A percentile compares a stretch with the other conserved stretches of the same genome.
Evolutionary conservation across 345 rosid species (phyloP).

Genomic region (Durio zibethinus): DNA sequence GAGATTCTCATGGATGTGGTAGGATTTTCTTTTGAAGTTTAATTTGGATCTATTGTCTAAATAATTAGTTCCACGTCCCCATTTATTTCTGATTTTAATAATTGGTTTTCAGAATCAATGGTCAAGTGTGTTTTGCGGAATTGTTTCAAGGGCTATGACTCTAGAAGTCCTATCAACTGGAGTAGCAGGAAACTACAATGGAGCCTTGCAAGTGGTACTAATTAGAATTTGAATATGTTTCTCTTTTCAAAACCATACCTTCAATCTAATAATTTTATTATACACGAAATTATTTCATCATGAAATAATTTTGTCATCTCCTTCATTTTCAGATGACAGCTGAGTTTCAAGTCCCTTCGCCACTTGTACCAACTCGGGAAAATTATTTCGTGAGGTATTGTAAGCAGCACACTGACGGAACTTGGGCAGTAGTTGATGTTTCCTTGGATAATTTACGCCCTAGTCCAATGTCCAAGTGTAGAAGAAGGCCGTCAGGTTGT

Average conservation of each 20-base stretch:
- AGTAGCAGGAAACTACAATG: slow-evolving; percentile 95
- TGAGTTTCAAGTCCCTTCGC: slow-evolving; percentile 90
- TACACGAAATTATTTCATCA: too few species aligned
- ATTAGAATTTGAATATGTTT: neutral
- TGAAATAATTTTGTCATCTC: too few species aligned
- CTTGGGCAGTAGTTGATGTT: slow-evolving; percentile 95
- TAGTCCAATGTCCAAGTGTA: slow-evolving; percentile 38
- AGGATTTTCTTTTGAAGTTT: neutral
- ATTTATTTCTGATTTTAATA: neutral
- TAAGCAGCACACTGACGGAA: slow-evolving; percentile 72
- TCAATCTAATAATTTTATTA: neutral
- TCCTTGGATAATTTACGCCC: slow-evolving; percentile 71
- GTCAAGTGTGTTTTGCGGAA: slow-evolving; percentile 79
- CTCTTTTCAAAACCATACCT: neutral
- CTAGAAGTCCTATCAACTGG: slow-evolving; percentile 88
- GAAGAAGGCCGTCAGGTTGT: slow-evolving; percentile 96
- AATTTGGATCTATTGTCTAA: neutral
- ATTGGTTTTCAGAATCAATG: slow-evolving; percentile 62
- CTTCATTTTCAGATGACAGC: slow-evolving; percentile 65
- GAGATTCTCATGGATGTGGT: slow-evolving; percentile 98
- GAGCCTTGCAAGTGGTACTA: slow-evolving; percentile 95
- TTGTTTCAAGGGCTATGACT: slow-evolving; percentile 92
- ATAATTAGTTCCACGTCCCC: neutral
- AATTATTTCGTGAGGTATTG: slow-evolving; percentile 84
- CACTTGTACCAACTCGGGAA: slow-evolving; percentile 81